phyloP scores from a whole-genome alignment of 768 basidiomycete species.

The Auriscalpium orientale region DNA sequence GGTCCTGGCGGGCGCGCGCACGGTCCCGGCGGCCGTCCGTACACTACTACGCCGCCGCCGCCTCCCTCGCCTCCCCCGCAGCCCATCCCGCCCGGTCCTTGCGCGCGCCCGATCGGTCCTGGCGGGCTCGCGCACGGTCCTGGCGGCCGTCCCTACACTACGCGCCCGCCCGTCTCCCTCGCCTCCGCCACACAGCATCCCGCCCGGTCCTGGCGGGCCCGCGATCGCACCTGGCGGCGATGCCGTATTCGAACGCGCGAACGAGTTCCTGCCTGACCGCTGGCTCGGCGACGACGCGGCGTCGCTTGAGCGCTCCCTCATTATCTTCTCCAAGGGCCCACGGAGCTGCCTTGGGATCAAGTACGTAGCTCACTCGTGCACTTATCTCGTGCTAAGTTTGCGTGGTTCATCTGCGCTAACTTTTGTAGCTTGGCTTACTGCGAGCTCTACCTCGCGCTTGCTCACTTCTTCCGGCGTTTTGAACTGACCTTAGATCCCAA shows the following conservation, averaged over 20 bases:
- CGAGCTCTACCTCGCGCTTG: neutral
- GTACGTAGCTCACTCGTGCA: neutral
- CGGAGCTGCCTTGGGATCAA: neutral
- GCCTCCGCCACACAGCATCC: too few species aligned
- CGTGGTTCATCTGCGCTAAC: neutral
- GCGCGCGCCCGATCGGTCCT: too few species aligned
- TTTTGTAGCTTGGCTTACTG: neutral
- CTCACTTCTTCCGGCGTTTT: constrained; percentile 4
- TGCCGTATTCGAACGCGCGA: neutral
- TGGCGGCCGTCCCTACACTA: too few species aligned
- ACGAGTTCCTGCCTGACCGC: neutral
- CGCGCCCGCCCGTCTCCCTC: too few species aligned
- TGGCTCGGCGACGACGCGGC: neutral
- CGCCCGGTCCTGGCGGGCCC: too few species aligned
- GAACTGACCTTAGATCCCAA: neutral
- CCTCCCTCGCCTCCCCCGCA: too few species aligned
- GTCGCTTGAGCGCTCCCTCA: neutral
- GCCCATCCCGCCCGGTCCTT: too few species aligned
- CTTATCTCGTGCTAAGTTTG: neutral
- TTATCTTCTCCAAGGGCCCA: neutral
- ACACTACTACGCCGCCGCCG: too few species aligned
- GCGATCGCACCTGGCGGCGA: too few species aligned
- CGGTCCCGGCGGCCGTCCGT: too few species aligned
- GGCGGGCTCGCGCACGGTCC: too few species aligned
- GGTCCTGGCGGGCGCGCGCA: too few species aligned